Evolutionary conservation across 257 asterid genomes (phyloP).

Genomic region (Jasminum sambac): DNA sequence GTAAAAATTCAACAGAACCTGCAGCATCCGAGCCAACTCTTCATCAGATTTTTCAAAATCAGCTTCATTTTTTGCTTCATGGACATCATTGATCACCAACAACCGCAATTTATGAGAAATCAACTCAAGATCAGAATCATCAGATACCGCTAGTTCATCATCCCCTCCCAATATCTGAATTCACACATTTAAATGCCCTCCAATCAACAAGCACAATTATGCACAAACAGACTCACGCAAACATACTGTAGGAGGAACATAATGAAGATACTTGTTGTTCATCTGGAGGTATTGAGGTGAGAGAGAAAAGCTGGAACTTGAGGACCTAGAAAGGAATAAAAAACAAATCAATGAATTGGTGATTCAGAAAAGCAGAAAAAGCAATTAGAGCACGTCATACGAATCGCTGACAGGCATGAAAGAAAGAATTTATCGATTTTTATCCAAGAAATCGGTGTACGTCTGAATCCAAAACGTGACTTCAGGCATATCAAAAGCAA

Average conservation of each 20-base stretch:
- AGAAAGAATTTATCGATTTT: not conserved
- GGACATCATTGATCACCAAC: slow-evolving; percentile 53
- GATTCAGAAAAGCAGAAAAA: slow-evolving; percentile 13
- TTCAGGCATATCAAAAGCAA: not conserved
- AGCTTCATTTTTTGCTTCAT: slow-evolving; percentile 33
- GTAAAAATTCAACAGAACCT: slow-evolving; percentile 45
- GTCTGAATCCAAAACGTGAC: not conserved
- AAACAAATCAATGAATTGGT: slow-evolving; percentile 3
- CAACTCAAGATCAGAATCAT: slow-evolving; percentile 62
- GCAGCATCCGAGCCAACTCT: slow-evolving; percentile 78
- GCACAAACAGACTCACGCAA: not conserved
- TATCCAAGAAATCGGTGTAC: not conserved
- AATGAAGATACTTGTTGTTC: slow-evolving; percentile 62
- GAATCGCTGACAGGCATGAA: not conserved
- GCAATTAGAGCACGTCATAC: not conserved
- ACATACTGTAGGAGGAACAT: not conserved
- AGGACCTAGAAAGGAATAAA: slow-evolving; percentile 57
- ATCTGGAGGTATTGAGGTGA: slow-evolving; percentile 86
- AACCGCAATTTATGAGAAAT: slow-evolving; percentile 61
- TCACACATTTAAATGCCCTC: slow-evolving; percentile 15
- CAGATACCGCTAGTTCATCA: slow-evolving; percentile 43
- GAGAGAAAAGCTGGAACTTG: slow-evolving; percentile 86
- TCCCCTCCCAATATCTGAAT: slow-evolving; percentile 62
- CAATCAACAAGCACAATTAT: not conserved
- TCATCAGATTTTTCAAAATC: slow-evolving; percentile 63